phyloP scores from a whole-genome alignment of 441 rosid species.

The Melianthus villosus region DNA sequence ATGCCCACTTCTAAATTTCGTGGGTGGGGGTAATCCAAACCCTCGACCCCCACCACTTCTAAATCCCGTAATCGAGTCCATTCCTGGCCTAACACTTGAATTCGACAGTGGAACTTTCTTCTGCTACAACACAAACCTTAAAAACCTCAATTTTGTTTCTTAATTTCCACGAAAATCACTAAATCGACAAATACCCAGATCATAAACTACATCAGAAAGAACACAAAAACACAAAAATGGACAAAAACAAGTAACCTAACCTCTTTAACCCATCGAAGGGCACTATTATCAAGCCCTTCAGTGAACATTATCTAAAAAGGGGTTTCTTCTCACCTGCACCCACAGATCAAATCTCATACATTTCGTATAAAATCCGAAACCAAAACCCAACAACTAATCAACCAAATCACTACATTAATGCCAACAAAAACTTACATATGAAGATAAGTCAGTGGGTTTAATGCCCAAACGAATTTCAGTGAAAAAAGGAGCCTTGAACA shows the following conservation, averaged over 20 bases:
- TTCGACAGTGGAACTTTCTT: constrained; percentile 23
- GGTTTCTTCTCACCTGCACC: constrained; percentile 5
- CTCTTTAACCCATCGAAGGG: constrained; percentile 44
- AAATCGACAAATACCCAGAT: background rate
- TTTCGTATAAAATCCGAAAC: no score
- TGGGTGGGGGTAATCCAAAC: constrained; percentile 39
- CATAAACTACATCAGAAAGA: background rate
- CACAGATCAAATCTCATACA: no score
- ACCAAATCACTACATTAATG: no score
- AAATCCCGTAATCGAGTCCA: constrained; percentile 20
- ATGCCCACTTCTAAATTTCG: constrained; percentile 53
- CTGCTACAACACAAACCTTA: constrained; percentile 12
- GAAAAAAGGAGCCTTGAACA: no score
- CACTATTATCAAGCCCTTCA: constrained; percentile 39
- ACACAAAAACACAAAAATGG: background rate
- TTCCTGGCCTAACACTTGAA: constrained; percentile 23
- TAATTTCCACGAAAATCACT: background rate
- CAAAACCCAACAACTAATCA: no score
- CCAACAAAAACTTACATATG: no score
- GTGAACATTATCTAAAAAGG: constrained; percentile 27
- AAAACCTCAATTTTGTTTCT: background rate
- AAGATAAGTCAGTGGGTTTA: no score
- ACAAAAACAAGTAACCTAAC: constrained; percentile 12
- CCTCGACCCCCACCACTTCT: constrained; percentile 26
- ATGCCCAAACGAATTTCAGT: no score